Percentiles rank a stretch among this genome's conserved stretches.
phyloP scores from a whole-genome alignment of 345 rosid genomes.

The Rhizophora mangle region DNA sequence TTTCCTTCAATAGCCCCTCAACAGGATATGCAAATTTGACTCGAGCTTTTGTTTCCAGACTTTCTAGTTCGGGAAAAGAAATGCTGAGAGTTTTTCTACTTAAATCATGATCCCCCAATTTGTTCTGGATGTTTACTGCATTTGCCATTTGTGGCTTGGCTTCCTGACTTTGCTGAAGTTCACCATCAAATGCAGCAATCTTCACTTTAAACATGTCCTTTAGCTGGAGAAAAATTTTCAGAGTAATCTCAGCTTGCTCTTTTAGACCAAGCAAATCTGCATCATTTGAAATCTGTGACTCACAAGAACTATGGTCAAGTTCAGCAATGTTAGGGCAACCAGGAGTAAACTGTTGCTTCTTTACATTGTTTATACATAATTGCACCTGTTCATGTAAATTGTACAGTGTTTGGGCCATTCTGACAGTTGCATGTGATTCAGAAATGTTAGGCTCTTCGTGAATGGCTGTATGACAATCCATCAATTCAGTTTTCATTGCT shows the following conservation, averaged over 20 bases:
- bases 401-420: constrained; percentile 25
- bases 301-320: constrained; percentile 3
- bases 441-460: constrained; percentile 14
- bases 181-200: constrained; percentile 5
- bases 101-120: constrained; percentile 7
- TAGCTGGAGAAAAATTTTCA: constrained; percentile 41
- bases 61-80: constrained; percentile 13
- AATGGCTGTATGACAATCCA: constrained; percentile 6
- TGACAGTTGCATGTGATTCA: constrained; percentile 21
- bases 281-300: constrained; percentile 18
- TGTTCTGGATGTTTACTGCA: constrained; percentile 11
- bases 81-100: constrained; percentile 13
- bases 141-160: constrained; percentile 1
- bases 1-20: constrained; percentile 26
- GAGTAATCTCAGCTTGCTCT: constrained; percentile 33
- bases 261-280: constrained; percentile 28
- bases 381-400: constrained; percentile 36
- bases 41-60: constrained; percentile 16
- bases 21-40: constrained; percentile 20
- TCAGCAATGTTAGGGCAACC: constrained; percentile 3
- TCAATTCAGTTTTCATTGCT: constrained; percentile 22
- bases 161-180: constrained; percentile 18
- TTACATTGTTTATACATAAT: constrained; percentile 28
- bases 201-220: constrained; percentile 28
- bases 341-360: constrained; percentile 12